phyloP scores from a whole-genome alignment of 768 basidiomycete genomes.

The Nevesoporus exiguus region DNA sequence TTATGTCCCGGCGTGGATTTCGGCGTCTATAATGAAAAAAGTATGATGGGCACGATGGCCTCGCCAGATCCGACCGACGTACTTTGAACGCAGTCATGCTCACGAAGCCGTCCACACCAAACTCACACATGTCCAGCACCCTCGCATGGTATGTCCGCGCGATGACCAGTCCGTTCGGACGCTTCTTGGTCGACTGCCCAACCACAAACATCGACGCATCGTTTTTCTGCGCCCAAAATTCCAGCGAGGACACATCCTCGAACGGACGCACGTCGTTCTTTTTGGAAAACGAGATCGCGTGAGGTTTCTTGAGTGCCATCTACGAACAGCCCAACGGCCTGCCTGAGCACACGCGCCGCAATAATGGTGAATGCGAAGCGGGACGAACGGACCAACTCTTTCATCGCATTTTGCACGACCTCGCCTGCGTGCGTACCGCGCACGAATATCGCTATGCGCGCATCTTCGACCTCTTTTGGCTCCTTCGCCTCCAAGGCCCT shows the following conservation, averaged over 20 bases:
- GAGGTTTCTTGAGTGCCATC: constrained; percentile 93
- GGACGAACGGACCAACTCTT: constrained; percentile 62
- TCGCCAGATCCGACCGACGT: background rate
- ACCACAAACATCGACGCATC: constrained; percentile 89
- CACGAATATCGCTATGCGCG: constrained; percentile 86
- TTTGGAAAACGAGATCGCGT: constrained; percentile 90
- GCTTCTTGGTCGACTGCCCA: constrained; percentile 91
- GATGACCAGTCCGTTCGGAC: constrained; percentile 83
- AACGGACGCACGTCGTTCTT: constrained; percentile 92
- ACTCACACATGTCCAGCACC: constrained; percentile 92
- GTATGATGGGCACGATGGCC: background rate
- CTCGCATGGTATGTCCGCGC: constrained; percentile 82
- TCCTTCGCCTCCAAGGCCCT: constrained; percentile 81
- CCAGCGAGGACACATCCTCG: constrained; percentile 74
- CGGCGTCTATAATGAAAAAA: constrained; percentile 44
- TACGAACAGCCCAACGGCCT: constrained; percentile 31
- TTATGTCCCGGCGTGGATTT: constrained; percentile 89
- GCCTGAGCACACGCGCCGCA: too few species aligned
- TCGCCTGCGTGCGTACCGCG: constrained; percentile 85
- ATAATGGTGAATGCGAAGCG: background rate
- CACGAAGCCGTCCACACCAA: constrained; percentile 80
- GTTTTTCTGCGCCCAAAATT: constrained; percentile 93
- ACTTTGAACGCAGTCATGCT: constrained; percentile 86
- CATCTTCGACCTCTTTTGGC: constrained; percentile 87
- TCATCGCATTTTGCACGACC: constrained; percentile 75